Conservation (phyloP, 495 filamentous ascomycete genomes). For the Penicillium goetzii region DNA sequence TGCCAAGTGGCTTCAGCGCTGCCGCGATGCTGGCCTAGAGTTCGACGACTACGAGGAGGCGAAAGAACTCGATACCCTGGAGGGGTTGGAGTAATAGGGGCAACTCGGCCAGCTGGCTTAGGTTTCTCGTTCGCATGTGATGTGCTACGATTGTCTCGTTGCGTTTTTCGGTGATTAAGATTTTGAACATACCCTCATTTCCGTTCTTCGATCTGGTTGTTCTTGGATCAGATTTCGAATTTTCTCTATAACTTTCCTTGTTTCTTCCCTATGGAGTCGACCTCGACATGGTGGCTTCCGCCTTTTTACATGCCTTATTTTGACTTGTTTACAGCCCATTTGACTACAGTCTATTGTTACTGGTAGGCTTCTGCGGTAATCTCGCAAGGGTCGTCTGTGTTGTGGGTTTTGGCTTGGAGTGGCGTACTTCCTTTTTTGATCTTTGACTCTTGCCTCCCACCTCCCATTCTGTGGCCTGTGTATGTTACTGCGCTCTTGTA, state of each 20-base stretch:
- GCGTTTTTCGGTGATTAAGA: constrained; percentile 27
- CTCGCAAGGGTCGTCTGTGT: background rate
- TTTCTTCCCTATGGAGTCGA: constrained; percentile 9
- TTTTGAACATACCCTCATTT: constrained; percentile 39
- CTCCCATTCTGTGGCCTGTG: background rate
- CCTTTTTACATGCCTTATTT: background rate
- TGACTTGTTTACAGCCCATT: background rate
- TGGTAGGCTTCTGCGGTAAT: background rate
- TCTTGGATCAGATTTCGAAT: constrained; percentile 3
- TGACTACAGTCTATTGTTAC: background rate
- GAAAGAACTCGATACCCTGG: constrained; percentile 46
- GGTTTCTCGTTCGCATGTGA: constrained; percentile 20
- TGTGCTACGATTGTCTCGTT: constrained; percentile 38
- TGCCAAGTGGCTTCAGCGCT: constrained; percentile 80
- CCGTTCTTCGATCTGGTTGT: constrained; percentile 16
- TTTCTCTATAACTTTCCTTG: constrained; percentile 7
- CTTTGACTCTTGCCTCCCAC: background rate
- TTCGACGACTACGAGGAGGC: constrained; percentile 54
- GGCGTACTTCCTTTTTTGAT: constrained; percentile 1
- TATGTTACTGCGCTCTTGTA: constrained; percentile 5
- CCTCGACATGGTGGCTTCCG: background rate
- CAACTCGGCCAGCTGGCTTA: background rate
- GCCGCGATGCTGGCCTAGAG: constrained; percentile 72
- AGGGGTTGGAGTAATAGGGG: constrained; percentile 38
- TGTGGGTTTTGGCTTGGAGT: constrained; percentile 8